A percentile compares a stretch with the other conserved stretches of the same genome.
Conservation (phyloP, 2,329 filamentous ascomycete species). For the Cryphonectria carpinicola region DNA sequence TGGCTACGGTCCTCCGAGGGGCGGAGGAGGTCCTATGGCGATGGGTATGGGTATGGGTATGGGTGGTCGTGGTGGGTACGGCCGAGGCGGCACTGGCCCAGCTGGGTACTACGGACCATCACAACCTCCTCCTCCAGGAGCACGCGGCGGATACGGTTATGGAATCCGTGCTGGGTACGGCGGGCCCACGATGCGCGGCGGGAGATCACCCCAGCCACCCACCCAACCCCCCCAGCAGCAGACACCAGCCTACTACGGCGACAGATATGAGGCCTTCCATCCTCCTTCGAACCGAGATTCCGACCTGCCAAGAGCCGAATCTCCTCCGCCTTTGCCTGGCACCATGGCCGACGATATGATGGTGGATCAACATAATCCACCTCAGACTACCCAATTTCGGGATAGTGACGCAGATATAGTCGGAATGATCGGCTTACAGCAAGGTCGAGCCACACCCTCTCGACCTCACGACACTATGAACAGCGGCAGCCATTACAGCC, state of each 20-base stretch:
- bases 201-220: conserved; percentile 48
- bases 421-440: conserved; percentile 73
- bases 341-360: conserved; percentile 64
- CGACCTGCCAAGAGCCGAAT: conserved; percentile 63
- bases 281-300: conserved; percentile 41
- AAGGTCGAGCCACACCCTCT: conserved; percentile 45
- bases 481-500: conserved; percentile 72
- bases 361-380: conserved; percentile 58
- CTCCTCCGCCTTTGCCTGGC: conserved; percentile 63
- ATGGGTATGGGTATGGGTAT: no score
- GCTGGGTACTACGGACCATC: conserved; percentile 48
- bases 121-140: conserved; percentile 33
- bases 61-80: conserved; percentile 45
- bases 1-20: conserved; percentile 1
- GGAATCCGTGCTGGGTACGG: conserved; percentile 41
- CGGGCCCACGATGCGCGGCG: conserved; percentile 41
- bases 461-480: conserved; percentile 54
- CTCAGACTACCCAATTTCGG: conserved; percentile 47
- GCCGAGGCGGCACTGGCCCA: conserved; percentile 55
- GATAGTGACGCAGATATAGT: conserved; percentile 74
- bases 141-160: conserved; percentile 47
- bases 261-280: conserved; percentile 49
- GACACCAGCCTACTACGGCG: conserved; percentile 32
- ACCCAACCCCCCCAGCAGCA: conserved; percentile 44
- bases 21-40: not conserved